Evolutionary conservation across 371 early-diverging fungal genomes (phyloP), one percentile per base, ranked within the genome.

Genomic region (Mortierella polycephala): DNA sequence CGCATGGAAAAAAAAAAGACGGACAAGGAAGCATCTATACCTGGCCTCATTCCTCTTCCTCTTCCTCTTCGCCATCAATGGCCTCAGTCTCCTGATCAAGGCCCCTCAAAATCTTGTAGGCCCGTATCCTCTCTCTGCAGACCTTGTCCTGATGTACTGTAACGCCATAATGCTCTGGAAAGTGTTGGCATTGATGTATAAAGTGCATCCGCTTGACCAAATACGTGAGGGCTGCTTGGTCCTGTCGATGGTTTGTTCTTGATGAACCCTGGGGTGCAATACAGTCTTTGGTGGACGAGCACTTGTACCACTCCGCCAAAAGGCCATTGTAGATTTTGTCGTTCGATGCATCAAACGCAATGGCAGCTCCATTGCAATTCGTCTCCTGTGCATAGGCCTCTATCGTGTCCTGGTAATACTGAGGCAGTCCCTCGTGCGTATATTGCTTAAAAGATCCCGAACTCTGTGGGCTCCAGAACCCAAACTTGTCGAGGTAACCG

Each of bases 301-400:
- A 90, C 16, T 82, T 69, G 58, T 84, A 88, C 89, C 89, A 90
- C 10, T 84, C 83, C 23, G 79, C 62, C 54, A 90, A 83, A 23
- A 90, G 71, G 1, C 81, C 64, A 41, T 85, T 74, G 30, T 85
- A 85, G 46, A 87, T 82, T 0, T 82, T 77, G 6, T 77, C 67
- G 39, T 83, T 88, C 11, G 73, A 69, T 5, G 87, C 69, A 70
- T 90, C 91, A 63, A 90, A 90, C 0, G 85, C 87, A 44, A 89
- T 76, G 1, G 85, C 85, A 1, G 91, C 91, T 5, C 88, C 91
- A 62, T 90, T 90, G 70, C 91, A 90, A 60, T 90, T 90, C n/a
- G 73, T 64, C 42, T 84, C 83, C 10, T 79, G 69, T 5, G 76
- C 79, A 67, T 86, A 90, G 10, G 71, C 65, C 14, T 77, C 81